Conservation (phyloP, 2,329 filamentous ascomycete species). For the Sclerotinia trifoliorum region DNA sequence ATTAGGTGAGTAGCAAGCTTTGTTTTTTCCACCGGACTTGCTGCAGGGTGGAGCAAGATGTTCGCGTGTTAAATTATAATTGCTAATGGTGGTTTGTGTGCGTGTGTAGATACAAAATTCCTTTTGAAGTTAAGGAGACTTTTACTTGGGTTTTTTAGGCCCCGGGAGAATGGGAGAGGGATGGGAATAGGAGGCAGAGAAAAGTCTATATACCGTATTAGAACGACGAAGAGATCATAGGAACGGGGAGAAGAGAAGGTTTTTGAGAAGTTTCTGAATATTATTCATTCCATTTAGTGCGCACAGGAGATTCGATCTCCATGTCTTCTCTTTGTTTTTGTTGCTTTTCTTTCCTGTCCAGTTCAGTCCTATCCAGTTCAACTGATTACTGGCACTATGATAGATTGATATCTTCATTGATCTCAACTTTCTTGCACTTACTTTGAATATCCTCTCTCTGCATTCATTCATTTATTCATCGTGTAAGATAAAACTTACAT, state of each 20-base stretch:
- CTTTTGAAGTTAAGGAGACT: constrained; percentile 61
- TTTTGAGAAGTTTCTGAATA: neutral
- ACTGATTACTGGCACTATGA: neutral
- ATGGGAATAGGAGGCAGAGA: too few relatives aligned
- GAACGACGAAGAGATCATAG: neutral
- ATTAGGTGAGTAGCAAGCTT: constrained; percentile 52
- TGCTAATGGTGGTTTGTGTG: neutral
- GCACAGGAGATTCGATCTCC: neutral
- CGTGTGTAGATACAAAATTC: constrained; percentile 45
- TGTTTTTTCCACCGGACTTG: neutral
- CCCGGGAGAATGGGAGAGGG: too few relatives aligned
- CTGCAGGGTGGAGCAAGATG: neutral
- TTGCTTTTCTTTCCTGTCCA: neutral
- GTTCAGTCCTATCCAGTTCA: neutral
- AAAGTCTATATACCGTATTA: too few relatives aligned
- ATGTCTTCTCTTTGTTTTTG: neutral
- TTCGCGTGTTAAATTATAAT: too few relatives aligned
- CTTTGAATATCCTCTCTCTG: too few relatives aligned
- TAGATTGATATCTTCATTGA: too few relatives aligned
- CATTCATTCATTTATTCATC: too few relatives aligned
- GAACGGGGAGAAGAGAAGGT: neutral
- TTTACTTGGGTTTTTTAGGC: constrained; percentile 57
- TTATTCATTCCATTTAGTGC: neutral
- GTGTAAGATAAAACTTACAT: too few relatives aligned
- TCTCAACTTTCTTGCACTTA: too few relatives aligned